Percentiles rank a stretch among this genome's conserved stretches.
These are phyloP conservation scores for Syzygium aromaticum DNA, from an alignment of 345 rosid genomes.

Conservation along the genomic window DNA sequence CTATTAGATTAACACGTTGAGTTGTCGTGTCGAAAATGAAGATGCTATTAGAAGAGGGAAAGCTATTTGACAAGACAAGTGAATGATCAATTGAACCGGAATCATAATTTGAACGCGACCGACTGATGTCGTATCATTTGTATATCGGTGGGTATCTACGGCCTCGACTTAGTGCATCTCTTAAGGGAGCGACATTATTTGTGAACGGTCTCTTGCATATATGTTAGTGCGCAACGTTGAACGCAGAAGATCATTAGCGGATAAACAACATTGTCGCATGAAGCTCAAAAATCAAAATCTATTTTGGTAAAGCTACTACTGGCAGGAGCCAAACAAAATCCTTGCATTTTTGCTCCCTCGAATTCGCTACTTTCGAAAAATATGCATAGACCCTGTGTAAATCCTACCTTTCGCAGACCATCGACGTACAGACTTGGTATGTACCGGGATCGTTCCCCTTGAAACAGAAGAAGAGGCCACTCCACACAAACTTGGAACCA, in stretches of 20 bases:
- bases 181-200: background rate
- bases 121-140: background rate
- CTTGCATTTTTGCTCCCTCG: background rate
- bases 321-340: background rate
- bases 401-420: background rate
- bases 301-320: background rate
- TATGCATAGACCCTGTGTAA: background rate
- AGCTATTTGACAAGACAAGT: fast-evolving
- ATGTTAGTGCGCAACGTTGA: background rate
- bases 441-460: background rate
- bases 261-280: background rate
- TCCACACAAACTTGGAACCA: background rate
- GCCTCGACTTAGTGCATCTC: background rate
- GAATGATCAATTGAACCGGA: fast-evolving
- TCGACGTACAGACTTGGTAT: background rate
- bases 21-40: background rate
- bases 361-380: background rate
- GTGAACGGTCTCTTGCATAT: background rate
- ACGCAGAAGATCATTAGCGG: background rate
- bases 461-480: background rate
- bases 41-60: fast-evolving
- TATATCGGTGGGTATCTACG: fast-evolving
- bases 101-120: fast-evolving
- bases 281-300: background rate
- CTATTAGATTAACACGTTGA: background rate